Conservation (phyloP, 2,329 filamentous ascomycete genomes). For the Fusarium tjaetaba region DNA sequence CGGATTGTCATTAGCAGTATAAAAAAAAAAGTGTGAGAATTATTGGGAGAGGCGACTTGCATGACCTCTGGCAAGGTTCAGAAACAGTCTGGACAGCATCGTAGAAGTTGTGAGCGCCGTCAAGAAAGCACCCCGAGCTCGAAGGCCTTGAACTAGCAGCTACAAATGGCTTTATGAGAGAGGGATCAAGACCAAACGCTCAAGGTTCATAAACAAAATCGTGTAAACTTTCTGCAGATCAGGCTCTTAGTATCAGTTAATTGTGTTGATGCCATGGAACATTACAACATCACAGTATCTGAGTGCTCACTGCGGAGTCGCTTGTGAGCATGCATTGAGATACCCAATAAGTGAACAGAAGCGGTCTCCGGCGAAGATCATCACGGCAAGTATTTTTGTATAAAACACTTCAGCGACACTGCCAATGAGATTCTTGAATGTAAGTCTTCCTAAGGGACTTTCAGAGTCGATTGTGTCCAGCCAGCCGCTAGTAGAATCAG, state of each 20-base stretch:
- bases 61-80: neutral
- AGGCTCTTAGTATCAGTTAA: constrained; percentile 59
- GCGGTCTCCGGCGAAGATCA: constrained; percentile 32
- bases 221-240: neutral
- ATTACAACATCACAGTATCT: constrained; percentile 44
- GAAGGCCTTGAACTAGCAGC: constrained; percentile 23
- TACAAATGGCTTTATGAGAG: constrained; percentile 33
- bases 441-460: constrained; percentile 36
- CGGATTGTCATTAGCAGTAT: neutral
- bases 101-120: constrained; percentile 30
- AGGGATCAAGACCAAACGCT: constrained; percentile 27
- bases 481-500: constrained; percentile 48
- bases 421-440: constrained; percentile 41
- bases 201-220: neutral
- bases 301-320: constrained; percentile 44
- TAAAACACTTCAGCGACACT: constrained; percentile 47
- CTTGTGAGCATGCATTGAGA: constrained; percentile 22
- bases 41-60: neutral
- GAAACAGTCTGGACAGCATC: constrained; percentile 19
- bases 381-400: constrained; percentile 46
- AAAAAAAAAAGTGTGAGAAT: neutral
- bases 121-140: constrained; percentile 21
- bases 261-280: constrained; percentile 62
- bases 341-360: neutral
- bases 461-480: constrained; percentile 49